Base-by-base conservation (phyloP, 371 early-diverging fungal genomes). In the Conidiobolus incongruus region DNA sequence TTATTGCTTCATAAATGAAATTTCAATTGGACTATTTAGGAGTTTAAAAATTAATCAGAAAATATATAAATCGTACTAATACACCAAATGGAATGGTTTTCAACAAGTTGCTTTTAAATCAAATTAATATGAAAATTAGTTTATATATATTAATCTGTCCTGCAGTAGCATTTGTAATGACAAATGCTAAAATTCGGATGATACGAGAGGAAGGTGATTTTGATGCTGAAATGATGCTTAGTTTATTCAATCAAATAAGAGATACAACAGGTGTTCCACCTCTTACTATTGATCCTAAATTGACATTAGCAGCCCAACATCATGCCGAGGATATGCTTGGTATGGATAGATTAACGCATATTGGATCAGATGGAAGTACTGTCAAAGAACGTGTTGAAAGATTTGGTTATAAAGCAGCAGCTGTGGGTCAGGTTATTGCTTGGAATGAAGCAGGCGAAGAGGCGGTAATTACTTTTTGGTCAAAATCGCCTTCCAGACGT, bases 401-500 rank as follows among this genome's bases (percentile, higher is more conserved):
- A 1, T 52, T 47, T 0, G 43, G 47, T 19, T 26, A 55, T 13
- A 19, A 37, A 7, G 54, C 58, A 53, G 10, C 1, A 30, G 52
- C 40, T 2, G 42, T 47, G 11, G 63, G 52, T 6, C 63, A 65
- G 50, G 63, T 63, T 52, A 59, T 65, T 15, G 65, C 65, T 22
- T 51, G 34, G 35, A 43, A 43, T 19, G 33, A 43, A 43, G 19
- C 7, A 12, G 10, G 13, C 4, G 43, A 33, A 7, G 12, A 8
- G 13, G 8, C 5, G n/a, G 66, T 53, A n/a, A 54, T 65, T 53
- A 22, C 31, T 1, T 40, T 44, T 1, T 67, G 68, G 68, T 52
- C 37, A 32, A 51, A 62, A 35, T 66, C 67, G 41, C 50, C 63
- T n/a, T n/a, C n/a, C n/a, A n/a, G n/a, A n/a, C n/a, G n/a, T n/a